These are phyloP conservation scores for Avena insularis DNA, from an alignment of 176 grass and related monocot genomes.

Conservation along the genomic window DNA sequence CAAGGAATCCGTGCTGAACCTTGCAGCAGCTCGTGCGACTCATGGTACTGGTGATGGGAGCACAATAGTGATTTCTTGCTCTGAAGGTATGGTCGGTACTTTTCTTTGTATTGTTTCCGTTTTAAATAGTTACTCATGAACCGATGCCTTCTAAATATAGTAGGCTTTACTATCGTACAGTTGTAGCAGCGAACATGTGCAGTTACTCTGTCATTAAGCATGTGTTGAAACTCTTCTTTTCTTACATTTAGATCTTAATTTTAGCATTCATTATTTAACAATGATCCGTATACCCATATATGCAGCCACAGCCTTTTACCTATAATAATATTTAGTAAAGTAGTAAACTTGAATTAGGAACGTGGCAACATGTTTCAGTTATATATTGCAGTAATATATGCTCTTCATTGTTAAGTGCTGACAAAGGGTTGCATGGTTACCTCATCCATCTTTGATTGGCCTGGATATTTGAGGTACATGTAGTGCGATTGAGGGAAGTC, in stretches of 20 bases:
- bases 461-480: neutral
- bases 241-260: neutral
- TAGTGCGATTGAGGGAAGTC: neutral
- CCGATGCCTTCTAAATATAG: neutral
- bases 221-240: neutral
- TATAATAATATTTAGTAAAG: neutral
- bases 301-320: neutral
- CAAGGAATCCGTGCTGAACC: slow-evolving; percentile 81
- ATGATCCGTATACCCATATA: neutral
- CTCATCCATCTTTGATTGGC: neutral
- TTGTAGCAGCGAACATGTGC: neutral
- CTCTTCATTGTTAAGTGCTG: neutral
- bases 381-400: neutral
- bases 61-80: slow-evolving; percentile 86
- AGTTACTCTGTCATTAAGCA: neutral
- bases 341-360: neutral
- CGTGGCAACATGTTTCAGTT: neutral
- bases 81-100: slow-evolving; percentile 61
- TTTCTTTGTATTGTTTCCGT: neutral
- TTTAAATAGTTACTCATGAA: neutral
- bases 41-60: slow-evolving; percentile 90
- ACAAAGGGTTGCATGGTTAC: neutral
- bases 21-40: slow-evolving; percentile 67
- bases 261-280: neutral
- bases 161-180: neutral